Base-by-base conservation (phyloP, 1,284 basidiomycete species). In the Puccinia sorghi region DNA sequence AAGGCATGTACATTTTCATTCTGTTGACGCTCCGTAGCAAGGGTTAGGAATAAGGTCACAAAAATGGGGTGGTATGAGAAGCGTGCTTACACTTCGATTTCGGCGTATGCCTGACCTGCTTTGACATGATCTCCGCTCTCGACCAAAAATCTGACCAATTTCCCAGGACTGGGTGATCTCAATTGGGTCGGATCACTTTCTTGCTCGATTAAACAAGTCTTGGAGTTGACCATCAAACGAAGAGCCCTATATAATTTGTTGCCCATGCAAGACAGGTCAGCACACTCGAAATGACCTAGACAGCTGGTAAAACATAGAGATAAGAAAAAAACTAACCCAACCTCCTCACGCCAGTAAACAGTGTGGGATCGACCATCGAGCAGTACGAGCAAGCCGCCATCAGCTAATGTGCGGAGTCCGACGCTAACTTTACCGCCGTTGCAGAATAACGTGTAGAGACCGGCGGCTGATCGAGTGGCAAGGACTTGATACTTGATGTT, bases 161-260 rank as follows among this genome's bases (percentile, higher is more conserved):
- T 99, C 71, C 97, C 97, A 32, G 97, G 97, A 86, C 92, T 94
- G 13, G 97, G 97, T 83, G 92, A 94, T 83, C 96, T 89, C 79
- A 99, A 88, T 86, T 99, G 96, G 20, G 97, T 99, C 7, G 97
- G 97, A 84, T 99, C 97, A 83, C 97, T 97, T 88, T 99, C 97
- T 86, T 99, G 95, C 86, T 98, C 97, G 82, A 99, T 96, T 85
- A 97, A 88, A 85, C 94, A 97, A 39, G 97, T 99, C 88, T 97
- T 97, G 81, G 93, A 89, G 81, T 85, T 72, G n/a, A 80, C 72
- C 73, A 76, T 74, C 54, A 80, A 50, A 25, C 79, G 79, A 63
- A 80, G 79, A 22, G 77, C 77, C 17, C 77, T 79, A 32, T 7
- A 52, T 25, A 12, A 59, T 32, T 3, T 22, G 25, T 32, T 7